Conservation (phyloP, 139 green algal species). For the Deuterostichococcus epilithicus region DNA sequence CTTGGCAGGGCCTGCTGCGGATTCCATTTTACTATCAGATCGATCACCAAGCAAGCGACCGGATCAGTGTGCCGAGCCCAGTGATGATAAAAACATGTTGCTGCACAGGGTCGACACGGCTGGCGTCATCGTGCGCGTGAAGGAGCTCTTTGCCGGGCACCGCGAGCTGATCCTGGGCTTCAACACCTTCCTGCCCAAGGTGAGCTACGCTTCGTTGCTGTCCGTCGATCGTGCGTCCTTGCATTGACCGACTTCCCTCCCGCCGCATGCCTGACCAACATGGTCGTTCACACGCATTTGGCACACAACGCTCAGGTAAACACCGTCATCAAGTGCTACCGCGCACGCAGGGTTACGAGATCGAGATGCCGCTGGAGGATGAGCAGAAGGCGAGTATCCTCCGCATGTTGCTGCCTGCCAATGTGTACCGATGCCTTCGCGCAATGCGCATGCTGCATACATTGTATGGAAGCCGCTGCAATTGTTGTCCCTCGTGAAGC, state of each 20-base stretch:
- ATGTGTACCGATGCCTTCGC: not conserved
- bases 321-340: not conserved
- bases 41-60: no score
- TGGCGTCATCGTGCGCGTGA: slow-evolving; percentile 94
- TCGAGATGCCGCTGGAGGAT: slow-evolving; percentile 50
- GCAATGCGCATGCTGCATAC: no score
- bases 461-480: not conserved
- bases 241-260: no score
- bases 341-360: slow-evolving; percentile 68
- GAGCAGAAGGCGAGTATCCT: slow-evolving; percentile 34
- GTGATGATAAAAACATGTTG: no score
- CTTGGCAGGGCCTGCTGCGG: no score
- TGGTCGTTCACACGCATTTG: not conserved
- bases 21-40: no score
- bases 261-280: not conserved
- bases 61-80: no score
- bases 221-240: no score
- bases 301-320: no score
- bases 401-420: not conserved
- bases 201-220: slow-evolving; percentile 14
- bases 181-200: slow-evolving; percentile 98
- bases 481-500: not conserved
- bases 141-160: slow-evolving; percentile 93
- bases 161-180: slow-evolving; percentile 96
- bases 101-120: slow-evolving; percentile 95